Evolutionary conservation across 441 rosid species (phyloP).

Genomic region (Bruguiera hainesii): DNA sequence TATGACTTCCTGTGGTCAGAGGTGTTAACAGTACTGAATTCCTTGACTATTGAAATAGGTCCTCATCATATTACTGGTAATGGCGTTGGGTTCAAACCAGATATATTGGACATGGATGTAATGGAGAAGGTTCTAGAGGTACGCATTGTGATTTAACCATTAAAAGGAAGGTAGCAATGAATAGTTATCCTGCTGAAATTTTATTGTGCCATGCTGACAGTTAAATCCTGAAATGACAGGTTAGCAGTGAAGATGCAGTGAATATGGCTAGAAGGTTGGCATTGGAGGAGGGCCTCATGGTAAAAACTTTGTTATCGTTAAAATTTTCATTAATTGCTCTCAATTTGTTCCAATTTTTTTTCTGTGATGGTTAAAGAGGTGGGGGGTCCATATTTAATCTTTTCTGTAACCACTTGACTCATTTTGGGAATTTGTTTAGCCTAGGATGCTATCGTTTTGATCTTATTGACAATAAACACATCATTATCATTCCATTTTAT

Average conservation of each 20-base stretch:
- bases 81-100: conserved; percentile 96
- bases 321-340: not conserved
- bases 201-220: not conserved
- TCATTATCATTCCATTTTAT: no score
- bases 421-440: no score
- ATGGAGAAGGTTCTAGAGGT: conserved; percentile 95
- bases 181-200: conserved; percentile 6
- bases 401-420: no score
- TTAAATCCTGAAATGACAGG: conserved; percentile 36
- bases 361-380: no score
- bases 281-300: conserved; percentile 93
- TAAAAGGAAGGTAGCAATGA: not conserved
- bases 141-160: conserved; percentile 1
- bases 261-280: conserved; percentile 92
- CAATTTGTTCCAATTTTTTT: not conserved
- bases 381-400: no score
- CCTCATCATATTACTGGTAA: conserved; percentile 93
- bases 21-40: conserved; percentile 13
- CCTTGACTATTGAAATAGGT: conserved; percentile 42
- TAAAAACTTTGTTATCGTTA: conserved; percentile 22
- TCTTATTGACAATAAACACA: no score
- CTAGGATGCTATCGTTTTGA: no score
- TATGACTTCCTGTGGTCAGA: no score
- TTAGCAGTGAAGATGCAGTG: conserved; percentile 80
- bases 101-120: conserved; percentile 90